Evolutionary conservation across 768 basidiomycete genomes (phyloP), one percentile per base, ranked within the genome.

Genomic region (Austroboletus eburneus): DNA sequence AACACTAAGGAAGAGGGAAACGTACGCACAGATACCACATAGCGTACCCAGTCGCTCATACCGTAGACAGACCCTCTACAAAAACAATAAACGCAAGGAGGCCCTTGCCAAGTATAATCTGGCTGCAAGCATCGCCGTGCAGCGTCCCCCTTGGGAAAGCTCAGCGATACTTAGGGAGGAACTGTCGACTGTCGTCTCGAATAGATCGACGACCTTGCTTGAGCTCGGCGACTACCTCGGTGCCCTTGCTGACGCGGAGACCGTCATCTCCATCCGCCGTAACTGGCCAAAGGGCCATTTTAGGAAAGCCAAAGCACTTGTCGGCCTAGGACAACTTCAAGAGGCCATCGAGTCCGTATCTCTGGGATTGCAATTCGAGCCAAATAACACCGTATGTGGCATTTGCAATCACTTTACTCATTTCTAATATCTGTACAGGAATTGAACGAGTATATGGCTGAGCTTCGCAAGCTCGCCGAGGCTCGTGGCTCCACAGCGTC

Each of bases 201-300:
- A 99, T 66, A 80, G 96, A 42, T 90, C 91, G 14, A 91, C 93
- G 0, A 86, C 96, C 8, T 85, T 85, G 67, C 78, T 80, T 47
- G 88, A 89, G 52, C 69, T 79, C 13, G 80, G 79, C 9, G 90
- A 94, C 65, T 85, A 73, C 56, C 74, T 91, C 42, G 77, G 79
- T 20, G 86, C 92, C 4, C 69, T 94, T 8, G 83, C 83, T 22
- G 96, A 99, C 60, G 93, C 96, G 1, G 93, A 98, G 46, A 83
- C 84, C 2, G 92, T 97, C 59, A 85, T 96, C 34, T 68, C 79
- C 52, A 70, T 96, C 42, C 87, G 91, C 59, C 75, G 83, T 46
- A 83, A 81, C 37, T 98, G 95, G 94, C 80, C 87, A 57, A 99
- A 98, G 62, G 96, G 93, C 1, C 90, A 97, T 66, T 96, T 96